Percentiles rank a stretch among this genome's conserved stretches.
These are phyloP conservation scores for Ophiostoma australiae DNA, from an alignment of 2,329 filamentous ascomycete species.

Conservation along the genomic window DNA sequence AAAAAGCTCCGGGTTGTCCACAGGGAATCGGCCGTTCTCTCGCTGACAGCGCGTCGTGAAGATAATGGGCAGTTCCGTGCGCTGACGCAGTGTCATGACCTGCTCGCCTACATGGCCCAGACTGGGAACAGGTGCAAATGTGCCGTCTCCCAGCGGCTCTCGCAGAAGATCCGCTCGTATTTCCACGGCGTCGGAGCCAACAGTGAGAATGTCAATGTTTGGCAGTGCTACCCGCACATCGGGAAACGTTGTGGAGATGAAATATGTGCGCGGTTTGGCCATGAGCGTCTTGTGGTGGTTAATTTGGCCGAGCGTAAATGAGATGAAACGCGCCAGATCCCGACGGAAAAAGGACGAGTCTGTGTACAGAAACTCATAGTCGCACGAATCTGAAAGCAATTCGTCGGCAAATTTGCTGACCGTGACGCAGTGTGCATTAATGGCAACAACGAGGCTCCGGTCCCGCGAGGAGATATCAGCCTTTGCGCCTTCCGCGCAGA, in stretches of 20 bases:
- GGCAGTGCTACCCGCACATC: slow-evolving; percentile 77
- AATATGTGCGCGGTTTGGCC: slow-evolving; percentile 72
- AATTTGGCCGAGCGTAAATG: slow-evolving; percentile 73
- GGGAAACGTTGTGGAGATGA: slow-evolving; percentile 84
- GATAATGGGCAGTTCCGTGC: slow-evolving; percentile 83
- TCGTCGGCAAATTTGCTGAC: slow-evolving; percentile 64
- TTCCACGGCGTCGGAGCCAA: slow-evolving; percentile 81
- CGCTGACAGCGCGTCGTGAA: slow-evolving; percentile 78
- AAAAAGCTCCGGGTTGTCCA: slow-evolving; percentile 70
- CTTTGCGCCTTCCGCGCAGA: slow-evolving; percentile 54
- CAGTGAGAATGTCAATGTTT: slow-evolving; percentile 81
- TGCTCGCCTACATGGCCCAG: slow-evolving; percentile 81
- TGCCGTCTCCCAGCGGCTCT: slow-evolving; percentile 61
- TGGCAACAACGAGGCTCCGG: slow-evolving; percentile 56
- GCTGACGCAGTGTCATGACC: slow-evolving; percentile 74
- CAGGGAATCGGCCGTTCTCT: slow-evolving; percentile 80
- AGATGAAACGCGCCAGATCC: slow-evolving; percentile 72
- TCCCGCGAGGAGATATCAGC: slow-evolving; percentile 55
- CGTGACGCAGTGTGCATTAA: slow-evolving; percentile 73
- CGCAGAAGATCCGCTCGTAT: slow-evolving; percentile 76
- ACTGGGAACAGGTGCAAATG: slow-evolving; percentile 64
- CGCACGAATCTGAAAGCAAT: slow-evolving; percentile 61
- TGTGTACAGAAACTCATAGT: slow-evolving; percentile 84
- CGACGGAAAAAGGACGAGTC: slow-evolving; percentile 65
- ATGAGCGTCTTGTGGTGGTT: slow-evolving; percentile 72